Evolutionary conservation across 2,329 filamentous ascomycete genomes (phyloP).

Genomic region (Stagonosporopsis rhizophila): DNA sequence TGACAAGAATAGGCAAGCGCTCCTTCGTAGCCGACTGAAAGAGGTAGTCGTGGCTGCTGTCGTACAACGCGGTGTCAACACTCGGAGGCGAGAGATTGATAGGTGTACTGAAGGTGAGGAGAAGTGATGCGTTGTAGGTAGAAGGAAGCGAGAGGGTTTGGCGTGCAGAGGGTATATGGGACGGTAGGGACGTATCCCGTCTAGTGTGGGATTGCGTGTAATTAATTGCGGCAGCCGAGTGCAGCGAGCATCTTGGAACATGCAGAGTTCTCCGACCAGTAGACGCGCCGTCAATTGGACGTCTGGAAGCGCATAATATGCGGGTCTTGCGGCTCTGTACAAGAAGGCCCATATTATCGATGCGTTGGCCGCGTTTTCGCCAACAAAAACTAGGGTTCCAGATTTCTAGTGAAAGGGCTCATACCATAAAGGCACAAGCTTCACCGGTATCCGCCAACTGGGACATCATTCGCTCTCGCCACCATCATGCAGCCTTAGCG

Average conservation of each 20-base stretch:
- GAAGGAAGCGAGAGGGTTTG: slow-evolving; percentile 47
- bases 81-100: slow-evolving; percentile 47
- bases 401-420: slow-evolving; percentile 46
- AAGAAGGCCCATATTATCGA: slow-evolving; percentile 65
- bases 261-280: slow-evolving; percentile 57
- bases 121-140: slow-evolving; percentile 42
- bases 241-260: slow-evolving; percentile 48
- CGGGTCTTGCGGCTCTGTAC: slow-evolving; percentile 53
- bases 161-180: slow-evolving; percentile 47
- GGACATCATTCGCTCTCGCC: slow-evolving; percentile 45
- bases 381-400: slow-evolving; percentile 68
- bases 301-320: slow-evolving; percentile 49
- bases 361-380: slow-evolving; percentile 88
- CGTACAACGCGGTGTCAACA: slow-evolving; percentile 47
- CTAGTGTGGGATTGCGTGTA: slow-evolving; percentile 49
- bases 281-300: slow-evolving; percentile 59
- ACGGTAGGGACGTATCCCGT: slow-evolving; percentile 45
- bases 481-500: slow-evolving; percentile 49
- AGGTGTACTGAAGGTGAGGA: slow-evolving; percentile 43
- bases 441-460: slow-evolving; percentile 46
- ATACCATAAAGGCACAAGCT: slow-evolving; percentile 48
- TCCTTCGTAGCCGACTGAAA: slow-evolving; percentile 43
- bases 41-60: slow-evolving; percentile 46
- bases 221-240: slow-evolving; percentile 52
- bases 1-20: slow-evolving; percentile 45